phyloP scores from a whole-genome alignment of 129 eudicot genomes.

The Calendula officinalis region DNA sequence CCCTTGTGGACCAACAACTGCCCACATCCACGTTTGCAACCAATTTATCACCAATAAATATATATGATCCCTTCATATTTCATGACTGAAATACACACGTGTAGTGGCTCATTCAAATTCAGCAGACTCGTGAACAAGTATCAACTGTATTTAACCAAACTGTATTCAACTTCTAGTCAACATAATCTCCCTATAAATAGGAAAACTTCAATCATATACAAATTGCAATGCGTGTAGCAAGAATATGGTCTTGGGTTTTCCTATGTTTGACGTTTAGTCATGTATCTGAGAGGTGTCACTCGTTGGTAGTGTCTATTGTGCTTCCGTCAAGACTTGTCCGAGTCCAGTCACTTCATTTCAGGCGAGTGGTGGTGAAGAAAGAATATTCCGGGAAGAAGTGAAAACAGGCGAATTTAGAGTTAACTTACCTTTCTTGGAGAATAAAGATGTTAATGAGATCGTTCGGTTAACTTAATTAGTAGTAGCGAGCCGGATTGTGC shows the following conservation, averaged over 20 bases:
- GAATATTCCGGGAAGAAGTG: conserved; percentile 46
- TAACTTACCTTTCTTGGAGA: conserved; percentile 50
- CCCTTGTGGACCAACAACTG: conserved; percentile 62
- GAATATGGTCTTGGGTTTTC: conserved; percentile 28
- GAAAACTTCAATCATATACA: neutral
- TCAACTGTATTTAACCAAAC: conserved; percentile 13
- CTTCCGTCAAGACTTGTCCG: conserved; percentile 47
- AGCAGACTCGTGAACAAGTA: conserved; percentile 9
- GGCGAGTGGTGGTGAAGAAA: conserved; percentile 39
- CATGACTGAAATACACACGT: conserved; percentile 10
- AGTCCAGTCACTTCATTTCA: conserved; percentile 68
- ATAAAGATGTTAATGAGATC: conserved; percentile 50
- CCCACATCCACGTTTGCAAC: conserved; percentile 28
- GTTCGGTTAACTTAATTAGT: conserved; percentile 58
- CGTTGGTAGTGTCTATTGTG: conserved; percentile 86
- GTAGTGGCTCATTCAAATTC: conserved; percentile 3
- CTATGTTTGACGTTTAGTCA: conserved; percentile 32
- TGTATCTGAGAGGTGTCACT: conserved; percentile 42
- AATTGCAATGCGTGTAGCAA: conserved; percentile 19
- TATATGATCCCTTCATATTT: conserved; percentile 17
- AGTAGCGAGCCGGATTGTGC: conserved; percentile 67
- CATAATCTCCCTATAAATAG: conserved; percentile 15
- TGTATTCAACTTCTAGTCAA: conserved; percentile 7
- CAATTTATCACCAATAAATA: conserved; percentile 30
- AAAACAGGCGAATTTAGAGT: conserved; percentile 77